These are phyloP conservation scores for Kappamyces sp. DNA, from an alignment of 192 early-diverging fungal species.

Conservation along the genomic window DNA sequence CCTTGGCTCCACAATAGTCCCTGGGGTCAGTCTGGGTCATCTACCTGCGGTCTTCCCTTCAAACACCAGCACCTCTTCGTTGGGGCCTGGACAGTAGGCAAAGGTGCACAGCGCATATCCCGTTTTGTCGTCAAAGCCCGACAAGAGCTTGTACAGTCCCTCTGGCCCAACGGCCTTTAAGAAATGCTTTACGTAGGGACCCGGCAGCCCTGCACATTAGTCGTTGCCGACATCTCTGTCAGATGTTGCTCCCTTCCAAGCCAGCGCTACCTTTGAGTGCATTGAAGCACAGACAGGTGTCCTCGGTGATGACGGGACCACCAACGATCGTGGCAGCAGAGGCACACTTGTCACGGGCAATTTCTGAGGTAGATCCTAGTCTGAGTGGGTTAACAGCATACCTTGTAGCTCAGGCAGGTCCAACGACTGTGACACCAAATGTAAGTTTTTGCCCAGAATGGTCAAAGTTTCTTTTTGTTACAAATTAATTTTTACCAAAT, in stretches of 20 bases:
- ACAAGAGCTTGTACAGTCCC: conserved; percentile 76
- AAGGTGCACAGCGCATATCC: conserved; percentile 90
- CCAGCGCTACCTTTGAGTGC: conserved; percentile 57
- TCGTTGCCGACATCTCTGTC: neutral
- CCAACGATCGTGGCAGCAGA: conserved; percentile 52
- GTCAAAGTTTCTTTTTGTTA: conserved; percentile 64
- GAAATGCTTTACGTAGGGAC: conserved; percentile 98
- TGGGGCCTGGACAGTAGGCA: conserved; percentile 77
- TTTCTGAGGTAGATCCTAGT: conserved; percentile 45
- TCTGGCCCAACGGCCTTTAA: conserved; percentile 71
- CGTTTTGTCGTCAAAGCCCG: conserved; percentile 81
- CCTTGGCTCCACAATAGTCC: conserved; percentile 77
- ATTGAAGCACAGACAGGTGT: conserved; percentile 91
- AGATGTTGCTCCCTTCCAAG: neutral
- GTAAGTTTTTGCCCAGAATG: conserved; percentile 64
- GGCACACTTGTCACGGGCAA: conserved; percentile 75
- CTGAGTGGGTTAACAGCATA: neutral
- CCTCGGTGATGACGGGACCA: conserved; percentile 70
- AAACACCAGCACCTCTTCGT: conserved; percentile 66
- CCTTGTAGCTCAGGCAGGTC: conserved; percentile 96
- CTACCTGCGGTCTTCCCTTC: conserved; percentile 61
- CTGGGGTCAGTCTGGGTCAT: conserved; percentile 23
- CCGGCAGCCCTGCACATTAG: conserved; percentile 62
- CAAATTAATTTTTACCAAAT: neutral
- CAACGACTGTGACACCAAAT: conserved; percentile 60